Evolutionary conservation across 2,329 filamentous ascomycete species (phyloP).

Genomic region (Lachnellula occidentalis): DNA sequence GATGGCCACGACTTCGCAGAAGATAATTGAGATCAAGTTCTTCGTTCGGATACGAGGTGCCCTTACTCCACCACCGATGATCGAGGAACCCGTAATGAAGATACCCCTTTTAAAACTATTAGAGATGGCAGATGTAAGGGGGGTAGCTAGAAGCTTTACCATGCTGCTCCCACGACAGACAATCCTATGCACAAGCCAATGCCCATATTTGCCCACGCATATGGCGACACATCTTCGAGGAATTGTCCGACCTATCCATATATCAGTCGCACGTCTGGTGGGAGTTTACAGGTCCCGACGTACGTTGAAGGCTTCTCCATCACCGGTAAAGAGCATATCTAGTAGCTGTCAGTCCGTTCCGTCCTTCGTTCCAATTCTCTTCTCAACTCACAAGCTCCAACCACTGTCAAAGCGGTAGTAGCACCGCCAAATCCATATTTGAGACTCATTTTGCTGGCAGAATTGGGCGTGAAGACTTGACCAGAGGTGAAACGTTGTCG

Average conservation of each 20-base stretch:
- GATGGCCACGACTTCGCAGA: conserved; percentile 99
- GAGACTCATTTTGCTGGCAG: conserved; percentile 57
- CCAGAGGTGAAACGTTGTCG: conserved; percentile 4
- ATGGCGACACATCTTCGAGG: conserved; percentile 88
- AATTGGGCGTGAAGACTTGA: conserved; percentile 11
- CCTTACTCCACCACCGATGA: conserved; percentile 92
- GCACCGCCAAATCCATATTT: conserved; percentile 65
- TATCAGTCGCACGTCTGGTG: conserved; percentile 22
- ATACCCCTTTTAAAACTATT: conserved; percentile 67
- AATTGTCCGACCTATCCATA: conserved; percentile 74
- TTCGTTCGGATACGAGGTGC: conserved; percentile 97
- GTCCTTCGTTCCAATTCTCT: not conserved
- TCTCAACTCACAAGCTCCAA: conserved; percentile 70
- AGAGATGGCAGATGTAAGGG: conserved; percentile 1
- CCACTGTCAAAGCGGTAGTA: conserved; percentile 62
- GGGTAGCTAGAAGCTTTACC: conserved; percentile 48
- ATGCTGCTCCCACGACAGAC: conserved; percentile 94
- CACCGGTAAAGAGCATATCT: conserved; percentile 99
- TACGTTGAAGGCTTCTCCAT: conserved; percentile 94
- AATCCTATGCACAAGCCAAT: conserved; percentile 93
- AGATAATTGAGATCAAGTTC: conserved; percentile 99
- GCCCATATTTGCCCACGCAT: conserved; percentile 85
- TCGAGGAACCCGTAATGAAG: conserved; percentile 96
- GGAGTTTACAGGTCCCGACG: conserved; percentile 27
- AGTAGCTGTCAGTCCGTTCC: conserved; percentile 26